Evolutionary conservation across 2,329 filamentous ascomycete species (phyloP).

Genomic region (Epichloe uncinata): DNA sequence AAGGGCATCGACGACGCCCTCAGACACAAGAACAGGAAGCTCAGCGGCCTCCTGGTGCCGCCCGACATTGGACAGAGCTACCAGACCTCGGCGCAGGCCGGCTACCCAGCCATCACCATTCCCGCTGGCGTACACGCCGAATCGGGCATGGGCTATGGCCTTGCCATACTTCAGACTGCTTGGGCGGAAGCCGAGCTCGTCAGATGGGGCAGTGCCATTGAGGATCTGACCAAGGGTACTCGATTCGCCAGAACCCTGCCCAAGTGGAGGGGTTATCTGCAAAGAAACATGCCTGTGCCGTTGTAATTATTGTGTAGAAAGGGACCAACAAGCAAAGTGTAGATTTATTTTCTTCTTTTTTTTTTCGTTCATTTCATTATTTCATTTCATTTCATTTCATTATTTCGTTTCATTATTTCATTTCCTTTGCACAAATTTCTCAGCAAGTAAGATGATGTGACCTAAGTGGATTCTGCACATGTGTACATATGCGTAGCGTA

Average conservation of each 20-base stretch:
- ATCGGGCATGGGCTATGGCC: constrained; percentile 46
- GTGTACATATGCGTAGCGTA: too few relatives aligned
- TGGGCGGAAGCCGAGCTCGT: constrained; percentile 46
- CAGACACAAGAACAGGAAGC: constrained; percentile 25
- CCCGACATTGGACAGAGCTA: constrained; percentile 54
- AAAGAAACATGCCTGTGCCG: constrained; percentile 29
- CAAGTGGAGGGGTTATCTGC: constrained; percentile 37
- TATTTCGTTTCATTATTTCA: too few relatives aligned
- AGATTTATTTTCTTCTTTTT: too few relatives aligned
- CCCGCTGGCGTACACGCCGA: constrained; percentile 45
- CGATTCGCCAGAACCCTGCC: constrained; percentile 35
- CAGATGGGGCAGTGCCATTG: constrained; percentile 49
- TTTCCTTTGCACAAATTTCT: too few relatives aligned
- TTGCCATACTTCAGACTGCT: constrained; percentile 46
- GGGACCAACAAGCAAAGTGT: too few relatives aligned
- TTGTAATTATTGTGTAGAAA: constrained; percentile 8
- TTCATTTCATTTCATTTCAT: too few relatives aligned
- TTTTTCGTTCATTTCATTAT: too few relatives aligned
- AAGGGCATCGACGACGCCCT: constrained; percentile 60
- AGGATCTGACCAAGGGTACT: constrained; percentile 35
- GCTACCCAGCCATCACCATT: constrained; percentile 59
- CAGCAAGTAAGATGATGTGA: too few relatives aligned
- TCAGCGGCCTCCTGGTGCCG: constrained; percentile 55
- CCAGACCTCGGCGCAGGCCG: constrained; percentile 61
- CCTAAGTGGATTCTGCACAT: too few relatives aligned